phyloP scores from a whole-genome alignment of 148 eudicot species.

The Rhododendron molle region DNA sequence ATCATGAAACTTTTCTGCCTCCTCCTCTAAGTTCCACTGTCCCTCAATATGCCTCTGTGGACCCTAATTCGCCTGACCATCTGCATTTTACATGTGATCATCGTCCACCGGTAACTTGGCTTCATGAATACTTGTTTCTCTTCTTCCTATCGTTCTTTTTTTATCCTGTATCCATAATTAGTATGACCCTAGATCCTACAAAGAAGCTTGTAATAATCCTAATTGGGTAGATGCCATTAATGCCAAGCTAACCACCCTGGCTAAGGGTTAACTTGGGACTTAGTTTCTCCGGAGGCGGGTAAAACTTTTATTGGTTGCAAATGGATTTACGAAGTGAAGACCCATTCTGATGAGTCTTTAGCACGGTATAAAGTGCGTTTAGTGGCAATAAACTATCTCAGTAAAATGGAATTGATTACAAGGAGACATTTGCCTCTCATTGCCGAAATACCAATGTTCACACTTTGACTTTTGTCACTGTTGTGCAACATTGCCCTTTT shows the following conservation, averaged over 20 bases:
- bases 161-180: not conserved
- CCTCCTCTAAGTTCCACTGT: not conserved
- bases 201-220: not conserved
- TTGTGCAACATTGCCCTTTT: not conserved
- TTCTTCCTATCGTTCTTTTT: not conserved
- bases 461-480: not conserved
- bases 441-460: not conserved
- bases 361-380: not conserved
- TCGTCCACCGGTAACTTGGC: not conserved
- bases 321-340: not conserved
- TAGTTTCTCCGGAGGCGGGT: not conserved
- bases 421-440: not conserved
- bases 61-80: not conserved
- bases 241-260: not conserved
- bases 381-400: not conserved
- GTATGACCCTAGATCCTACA: not conserved
- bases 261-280: not conserved
- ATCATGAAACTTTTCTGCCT: not conserved
- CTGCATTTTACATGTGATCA: not conserved
- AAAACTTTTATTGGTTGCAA: not conserved
- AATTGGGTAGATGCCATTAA: not conserved
- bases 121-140: not conserved
- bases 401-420: too few relatives aligned
- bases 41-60: not conserved
- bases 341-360: not conserved